A percentile compares a stretch with the other conserved stretches of the same genome.
phyloP scores from a whole-genome alignment of 768 basidiomycete species.

The Auricularia sp. region DNA sequence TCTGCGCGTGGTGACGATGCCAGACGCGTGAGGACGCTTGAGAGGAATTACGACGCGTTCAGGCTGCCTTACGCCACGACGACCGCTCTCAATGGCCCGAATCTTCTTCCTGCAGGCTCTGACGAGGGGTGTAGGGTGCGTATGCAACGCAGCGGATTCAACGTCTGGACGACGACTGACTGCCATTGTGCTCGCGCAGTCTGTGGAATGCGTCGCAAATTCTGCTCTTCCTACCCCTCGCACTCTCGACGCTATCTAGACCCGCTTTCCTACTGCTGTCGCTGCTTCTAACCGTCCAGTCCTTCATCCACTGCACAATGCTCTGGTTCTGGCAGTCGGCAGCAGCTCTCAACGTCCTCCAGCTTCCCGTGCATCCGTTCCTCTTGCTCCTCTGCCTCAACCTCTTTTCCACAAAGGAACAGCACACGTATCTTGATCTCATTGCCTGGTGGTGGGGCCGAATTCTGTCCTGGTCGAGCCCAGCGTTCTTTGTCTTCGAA shows the following conservation, averaged over 20 bases:
- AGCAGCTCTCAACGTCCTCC: conserved; percentile 60
- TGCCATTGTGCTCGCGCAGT: conserved; percentile 25
- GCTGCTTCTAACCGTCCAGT: conserved; percentile 62
- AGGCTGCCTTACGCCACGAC: not conserved
- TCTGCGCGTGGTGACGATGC: not conserved
- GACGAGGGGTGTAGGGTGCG: not conserved
- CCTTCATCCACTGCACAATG: conserved; percentile 75
- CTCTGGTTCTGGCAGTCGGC: conserved; percentile 45
- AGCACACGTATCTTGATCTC: conserved; percentile 45
- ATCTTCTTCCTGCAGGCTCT: not conserved
- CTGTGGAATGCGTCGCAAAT: conserved; percentile 73
- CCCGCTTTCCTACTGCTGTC: conserved; percentile 76
- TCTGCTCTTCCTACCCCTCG: conserved; percentile 73
- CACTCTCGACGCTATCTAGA: conserved; percentile 71
- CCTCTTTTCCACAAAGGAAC: conserved; percentile 49
- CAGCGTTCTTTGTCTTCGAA: conserved; percentile 73
- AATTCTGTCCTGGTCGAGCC: conserved; percentile 59
- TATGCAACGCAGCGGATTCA: not conserved
- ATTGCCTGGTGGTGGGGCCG: conserved; percentile 66
- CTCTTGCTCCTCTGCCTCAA: conserved; percentile 83
- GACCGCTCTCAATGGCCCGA: not conserved
- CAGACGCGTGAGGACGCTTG: not conserved
- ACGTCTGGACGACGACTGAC: not conserved
- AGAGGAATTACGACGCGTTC: not conserved
- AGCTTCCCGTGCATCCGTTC: conserved; percentile 81